Evolutionary conservation across 495 filamentous ascomycete species (phyloP).

Genomic region (Lichenothelia convexa): DNA sequence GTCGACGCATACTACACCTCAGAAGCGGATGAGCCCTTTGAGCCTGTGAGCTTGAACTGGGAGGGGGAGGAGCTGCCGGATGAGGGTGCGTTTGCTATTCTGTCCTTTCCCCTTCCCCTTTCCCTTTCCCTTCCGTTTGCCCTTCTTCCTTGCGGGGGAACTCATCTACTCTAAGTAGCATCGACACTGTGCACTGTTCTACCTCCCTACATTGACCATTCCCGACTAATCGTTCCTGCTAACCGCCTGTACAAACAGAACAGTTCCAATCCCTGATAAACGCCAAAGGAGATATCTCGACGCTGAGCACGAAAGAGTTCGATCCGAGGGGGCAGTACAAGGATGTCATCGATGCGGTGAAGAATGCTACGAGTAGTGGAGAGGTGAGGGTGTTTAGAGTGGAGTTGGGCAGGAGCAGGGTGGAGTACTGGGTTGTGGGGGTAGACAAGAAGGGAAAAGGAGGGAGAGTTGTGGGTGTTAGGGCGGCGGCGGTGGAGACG

Average conservation of each 20-base stretch:
- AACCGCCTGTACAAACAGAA: too few relatives aligned
- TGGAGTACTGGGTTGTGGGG: conserved; percentile 64
- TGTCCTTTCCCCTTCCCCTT: not conserved
- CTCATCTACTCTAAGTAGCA: not conserved
- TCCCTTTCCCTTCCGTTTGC: not conserved
- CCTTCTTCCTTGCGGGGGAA: not conserved
- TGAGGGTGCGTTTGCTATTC: conserved; percentile 13
- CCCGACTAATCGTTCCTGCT: too few relatives aligned
- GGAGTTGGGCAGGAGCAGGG: conserved; percentile 34
- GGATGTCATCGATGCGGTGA: conserved; percentile 37
- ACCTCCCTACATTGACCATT: not conserved
- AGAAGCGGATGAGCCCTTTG: conserved; percentile 73
- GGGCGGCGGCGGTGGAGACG: conserved; percentile 53
- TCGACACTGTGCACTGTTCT: not conserved
- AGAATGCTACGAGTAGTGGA: conserved; percentile 32
- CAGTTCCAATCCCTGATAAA: conserved; percentile 38
- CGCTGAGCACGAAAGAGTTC: conserved; percentile 38
- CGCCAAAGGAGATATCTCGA: conserved; percentile 33
- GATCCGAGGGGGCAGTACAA: conserved; percentile 41
- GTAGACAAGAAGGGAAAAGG: conserved; percentile 28
- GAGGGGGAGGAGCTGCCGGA: conserved; percentile 23
- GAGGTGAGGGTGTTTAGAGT: conserved; percentile 61
- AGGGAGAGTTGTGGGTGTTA: conserved; percentile 50
- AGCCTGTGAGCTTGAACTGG: conserved; percentile 49
- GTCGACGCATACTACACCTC: conserved; percentile 52